phyloP scores from a whole-genome alignment of 1,139 yeast genomes.

The Suhomyces anneliseae region DNA sequence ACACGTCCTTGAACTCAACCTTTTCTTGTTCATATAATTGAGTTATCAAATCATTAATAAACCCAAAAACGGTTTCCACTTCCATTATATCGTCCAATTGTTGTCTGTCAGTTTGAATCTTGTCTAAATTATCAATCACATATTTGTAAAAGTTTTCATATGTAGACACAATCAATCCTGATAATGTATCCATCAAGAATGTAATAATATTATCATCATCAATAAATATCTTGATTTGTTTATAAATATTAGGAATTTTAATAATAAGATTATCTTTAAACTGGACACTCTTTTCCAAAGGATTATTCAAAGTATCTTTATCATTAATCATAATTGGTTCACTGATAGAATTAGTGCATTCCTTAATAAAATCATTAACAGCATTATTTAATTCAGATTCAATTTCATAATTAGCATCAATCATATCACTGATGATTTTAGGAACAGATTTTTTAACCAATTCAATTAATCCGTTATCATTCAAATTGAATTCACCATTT shows the following conservation, averaged over 20 bases:
- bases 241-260: constrained; percentile 56
- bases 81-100: constrained; percentile 48
- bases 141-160: constrained; percentile 33
- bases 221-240: constrained; percentile 52
- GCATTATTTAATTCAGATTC: constrained; percentile 70
- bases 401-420: constrained; percentile 79
- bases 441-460: constrained; percentile 75
- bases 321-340: constrained; percentile 29
- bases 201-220: constrained; percentile 32
- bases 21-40: constrained; percentile 21
- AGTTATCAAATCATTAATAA: constrained; percentile 34
- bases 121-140: constrained; percentile 19
- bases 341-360: constrained; percentile 37
- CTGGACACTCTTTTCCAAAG: constrained; percentile 27
- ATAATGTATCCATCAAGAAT: constrained; percentile 34
- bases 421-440: constrained; percentile 78
- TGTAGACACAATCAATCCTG: constrained; percentile 29
- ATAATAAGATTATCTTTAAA: constrained; percentile 52
- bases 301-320: constrained; percentile 15
- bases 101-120: constrained; percentile 19
- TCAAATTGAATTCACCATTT: constrained; percentile 34
- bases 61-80: constrained; percentile 53
- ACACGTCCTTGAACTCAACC: constrained; percentile 22
- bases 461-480: constrained; percentile 50
- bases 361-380: constrained; percentile 60